Evolutionary conservation across 2,329 filamentous ascomycete genomes (phyloP).

Genomic region (Claviceps sorghi): DNA sequence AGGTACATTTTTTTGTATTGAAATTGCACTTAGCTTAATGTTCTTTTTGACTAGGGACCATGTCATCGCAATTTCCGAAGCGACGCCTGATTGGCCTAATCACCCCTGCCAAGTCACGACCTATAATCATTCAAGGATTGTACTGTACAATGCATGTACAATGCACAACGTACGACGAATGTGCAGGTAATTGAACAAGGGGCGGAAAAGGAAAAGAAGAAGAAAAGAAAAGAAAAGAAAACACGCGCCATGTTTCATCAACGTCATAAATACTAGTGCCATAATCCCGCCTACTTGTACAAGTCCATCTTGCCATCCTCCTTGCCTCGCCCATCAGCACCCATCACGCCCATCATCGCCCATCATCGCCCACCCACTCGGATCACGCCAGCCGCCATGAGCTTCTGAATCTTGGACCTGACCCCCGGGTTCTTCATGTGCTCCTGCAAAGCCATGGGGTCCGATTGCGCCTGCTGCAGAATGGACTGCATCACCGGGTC

Average conservation of each 20-base stretch:
- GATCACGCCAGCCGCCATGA: conserved; percentile 86
- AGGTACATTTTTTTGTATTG: no score
- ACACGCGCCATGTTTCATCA: conserved; percentile 1
- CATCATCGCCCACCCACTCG: conserved; percentile 43
- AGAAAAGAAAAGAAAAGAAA: background rate
- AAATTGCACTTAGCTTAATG: no score
- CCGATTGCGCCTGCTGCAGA: conserved; percentile 86
- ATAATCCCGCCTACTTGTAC: conserved; percentile 6
- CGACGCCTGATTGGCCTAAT: no score
- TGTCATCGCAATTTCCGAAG: no score
- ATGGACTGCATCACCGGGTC: conserved; percentile 98
- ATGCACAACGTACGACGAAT: no score
- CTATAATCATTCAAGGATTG: no score
- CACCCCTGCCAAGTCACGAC: no score
- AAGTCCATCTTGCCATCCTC: background rate
- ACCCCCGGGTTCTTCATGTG: conserved; percentile 92
- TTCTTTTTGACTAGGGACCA: no score
- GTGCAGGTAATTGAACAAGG: background rate
- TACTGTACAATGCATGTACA: no score
- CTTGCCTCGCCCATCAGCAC: conserved; percentile 13
- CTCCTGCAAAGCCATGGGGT: conserved; percentile 84
- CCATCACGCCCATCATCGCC: conserved; percentile 31
- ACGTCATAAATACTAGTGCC: conserved; percentile 4
- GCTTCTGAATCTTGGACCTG: conserved; percentile 79
- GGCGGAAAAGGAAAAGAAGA: background rate